These are phyloP conservation scores for Tetraselmis striata DNA, from an alignment of 139 green algal genomes.

Conservation along the genomic window DNA sequence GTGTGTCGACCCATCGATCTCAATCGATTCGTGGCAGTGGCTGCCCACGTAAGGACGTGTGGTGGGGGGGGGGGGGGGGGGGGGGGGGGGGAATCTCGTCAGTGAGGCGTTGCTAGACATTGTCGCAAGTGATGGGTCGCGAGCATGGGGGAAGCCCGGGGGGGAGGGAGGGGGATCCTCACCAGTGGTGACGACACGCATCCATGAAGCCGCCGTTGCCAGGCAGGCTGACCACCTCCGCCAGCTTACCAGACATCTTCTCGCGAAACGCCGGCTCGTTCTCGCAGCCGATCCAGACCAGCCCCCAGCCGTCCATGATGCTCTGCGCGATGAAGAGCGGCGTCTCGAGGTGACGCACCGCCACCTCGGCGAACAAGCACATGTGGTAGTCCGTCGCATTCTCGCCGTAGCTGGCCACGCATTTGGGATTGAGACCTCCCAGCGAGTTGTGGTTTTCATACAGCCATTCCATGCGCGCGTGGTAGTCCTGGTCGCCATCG, in stretches of 20 bases:
- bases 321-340: not conserved
- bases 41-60: too few relatives aligned
- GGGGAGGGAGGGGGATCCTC: too few relatives aligned
- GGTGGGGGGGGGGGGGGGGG: too few relatives aligned
- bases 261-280: not conserved
- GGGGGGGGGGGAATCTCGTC: too few relatives aligned
- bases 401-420: not conserved
- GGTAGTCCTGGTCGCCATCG: not conserved
- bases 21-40: not conserved
- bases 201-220: not conserved
- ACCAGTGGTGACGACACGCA: not conserved
- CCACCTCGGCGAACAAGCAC: not conserved
- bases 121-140: too few relatives aligned
- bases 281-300: not conserved
- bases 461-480: not conserved
- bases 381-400: not conserved
- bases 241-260: not conserved
- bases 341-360: not conserved
- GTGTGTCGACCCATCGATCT: not conserved
- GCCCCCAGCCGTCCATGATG: not conserved
- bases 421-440: not conserved
- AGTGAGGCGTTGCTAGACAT: too few relatives aligned
- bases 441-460: not conserved
- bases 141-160: too few relatives aligned
- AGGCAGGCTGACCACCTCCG: not conserved